Conservation (phyloP, 202 grass and related monocot genomes). For the Setaria viridis region DNA sequence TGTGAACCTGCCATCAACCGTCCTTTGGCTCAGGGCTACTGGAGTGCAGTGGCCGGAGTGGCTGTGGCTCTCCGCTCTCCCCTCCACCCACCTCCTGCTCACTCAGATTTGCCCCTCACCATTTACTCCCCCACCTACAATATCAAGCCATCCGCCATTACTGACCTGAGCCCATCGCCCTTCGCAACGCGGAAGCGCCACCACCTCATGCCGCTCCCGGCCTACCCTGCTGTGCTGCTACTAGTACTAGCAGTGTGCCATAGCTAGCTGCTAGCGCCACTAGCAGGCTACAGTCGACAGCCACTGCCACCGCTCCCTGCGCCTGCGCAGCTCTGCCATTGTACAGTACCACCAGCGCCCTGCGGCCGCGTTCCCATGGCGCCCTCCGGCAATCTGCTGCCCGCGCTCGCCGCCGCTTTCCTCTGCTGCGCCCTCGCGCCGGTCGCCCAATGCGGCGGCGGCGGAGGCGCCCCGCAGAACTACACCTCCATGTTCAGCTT, state of each 20-base stretch:
- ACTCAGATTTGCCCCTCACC: slow-evolving; percentile 28
- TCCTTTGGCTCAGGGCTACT: not conserved
- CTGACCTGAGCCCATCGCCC: slow-evolving; percentile 22
- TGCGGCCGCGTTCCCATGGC: slow-evolving; percentile 42
- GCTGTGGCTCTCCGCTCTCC: not conserved
- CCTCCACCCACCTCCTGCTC: slow-evolving; percentile 5
- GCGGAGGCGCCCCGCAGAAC: slow-evolving; percentile 34
- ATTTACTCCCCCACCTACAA: slow-evolving; percentile 54
- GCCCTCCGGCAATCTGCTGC: not conserved
- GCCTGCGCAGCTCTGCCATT: not conserved
- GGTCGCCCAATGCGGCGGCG: slow-evolving; percentile 39
- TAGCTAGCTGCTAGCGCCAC: not conserved
- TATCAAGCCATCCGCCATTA: slow-evolving; percentile 52
- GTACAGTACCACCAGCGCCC: not conserved
- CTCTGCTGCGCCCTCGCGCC: slow-evolving; percentile 39
- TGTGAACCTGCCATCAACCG: slow-evolving; percentile 21
- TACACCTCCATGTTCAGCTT: slow-evolving; percentile 92
- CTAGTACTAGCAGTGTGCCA: not conserved
- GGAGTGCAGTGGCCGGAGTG: not conserved
- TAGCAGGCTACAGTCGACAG: not conserved
- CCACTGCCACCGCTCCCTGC: not conserved
- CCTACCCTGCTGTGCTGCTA: not conserved
- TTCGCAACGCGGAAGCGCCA: slow-evolving; percentile 19
- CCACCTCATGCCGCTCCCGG: slow-evolving; percentile 37
- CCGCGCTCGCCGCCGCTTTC: slow-evolving; percentile 38